phyloP scores from a whole-genome alignment of 805 yeast genomes.

The Blastobotrys chiropterorum region DNA sequence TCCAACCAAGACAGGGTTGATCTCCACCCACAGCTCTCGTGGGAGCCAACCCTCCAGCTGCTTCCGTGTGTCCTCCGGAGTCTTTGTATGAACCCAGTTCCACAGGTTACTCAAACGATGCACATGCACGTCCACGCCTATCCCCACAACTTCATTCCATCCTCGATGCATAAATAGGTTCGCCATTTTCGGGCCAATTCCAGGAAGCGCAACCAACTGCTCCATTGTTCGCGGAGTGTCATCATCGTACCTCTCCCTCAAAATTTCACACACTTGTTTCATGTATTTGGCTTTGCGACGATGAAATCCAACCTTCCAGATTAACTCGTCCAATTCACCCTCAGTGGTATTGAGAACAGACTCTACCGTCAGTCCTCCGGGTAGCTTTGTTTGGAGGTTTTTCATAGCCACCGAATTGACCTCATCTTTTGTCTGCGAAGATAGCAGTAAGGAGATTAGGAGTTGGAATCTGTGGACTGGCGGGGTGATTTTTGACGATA shows the following conservation, averaged over 20 bases:
- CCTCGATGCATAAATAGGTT: slow-evolving; percentile 72
- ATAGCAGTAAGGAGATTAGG: slow-evolving; percentile 73
- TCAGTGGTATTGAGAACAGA: slow-evolving; percentile 33
- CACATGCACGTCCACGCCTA: slow-evolving; percentile 93
- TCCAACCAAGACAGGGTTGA: slow-evolving; percentile 84
- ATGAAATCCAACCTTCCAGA: slow-evolving; percentile 84
- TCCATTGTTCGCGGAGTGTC: slow-evolving; percentile 71
- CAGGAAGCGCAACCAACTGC: slow-evolving; percentile 67
- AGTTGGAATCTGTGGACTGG: slow-evolving; percentile 59
- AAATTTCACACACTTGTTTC: slow-evolving; percentile 50
- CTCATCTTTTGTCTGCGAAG: slow-evolving; percentile 90
- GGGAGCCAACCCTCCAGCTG: slow-evolving; percentile 74
- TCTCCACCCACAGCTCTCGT: slow-evolving; percentile 66
- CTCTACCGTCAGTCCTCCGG: slow-evolving; percentile 30
- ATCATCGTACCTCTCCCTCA: slow-evolving; percentile 45
- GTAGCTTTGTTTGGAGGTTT: slow-evolving; percentile 47
- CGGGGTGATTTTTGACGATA: slow-evolving; percentile 26
- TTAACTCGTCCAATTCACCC: slow-evolving; percentile 52
- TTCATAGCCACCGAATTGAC: slow-evolving; percentile 68
- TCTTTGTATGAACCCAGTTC: slow-evolving; percentile 59
- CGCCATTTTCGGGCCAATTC: slow-evolving; percentile 97
- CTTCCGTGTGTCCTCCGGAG: slow-evolving; percentile 70
- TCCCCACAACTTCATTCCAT: slow-evolving; percentile 68
- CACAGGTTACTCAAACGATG: slow-evolving; percentile 75
- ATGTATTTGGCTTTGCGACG: slow-evolving; percentile 68